A percentile compares a stretch with the other conserved stretches of the same genome.
Conservation (phyloP, 352 stramenopile genomes). For the Salisapilia sapeloensis region DNA sequence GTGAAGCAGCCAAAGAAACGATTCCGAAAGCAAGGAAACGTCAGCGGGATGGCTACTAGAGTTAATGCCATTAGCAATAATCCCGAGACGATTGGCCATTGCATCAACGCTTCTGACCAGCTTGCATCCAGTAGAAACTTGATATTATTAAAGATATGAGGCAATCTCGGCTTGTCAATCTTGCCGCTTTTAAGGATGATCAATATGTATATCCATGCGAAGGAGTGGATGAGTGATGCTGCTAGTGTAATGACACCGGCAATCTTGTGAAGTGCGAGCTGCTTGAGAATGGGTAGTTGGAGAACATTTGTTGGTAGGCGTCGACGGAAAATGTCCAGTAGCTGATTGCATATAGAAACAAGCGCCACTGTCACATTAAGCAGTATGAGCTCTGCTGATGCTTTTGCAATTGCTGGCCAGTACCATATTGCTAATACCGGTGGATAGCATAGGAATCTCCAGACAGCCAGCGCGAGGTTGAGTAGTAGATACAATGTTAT, state of each 20-base stretch:
- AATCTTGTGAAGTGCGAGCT: constrained; percentile 18
- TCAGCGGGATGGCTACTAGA: constrained; percentile 9
- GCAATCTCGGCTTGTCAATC: constrained; percentile 1
- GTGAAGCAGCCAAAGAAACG: constrained; percentile 12
- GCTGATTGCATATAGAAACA: constrained; percentile 13
- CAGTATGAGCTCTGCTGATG: constrained; percentile 17
- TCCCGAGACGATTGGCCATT: constrained; percentile 23
- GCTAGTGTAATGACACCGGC: constrained; percentile 8
- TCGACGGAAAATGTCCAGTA: constrained; percentile 7
- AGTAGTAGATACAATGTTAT: constrained; percentile 8
- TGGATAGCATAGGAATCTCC: constrained; percentile 10
- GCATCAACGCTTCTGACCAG: constrained; percentile 1
- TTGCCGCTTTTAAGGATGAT: constrained; percentile 8
- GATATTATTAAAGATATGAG: no score
- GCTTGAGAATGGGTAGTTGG: constrained; percentile 10
- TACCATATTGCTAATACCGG: constrained; percentile 8
- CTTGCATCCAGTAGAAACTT: constrained; percentile 5
- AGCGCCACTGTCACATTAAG: constrained; percentile 16
- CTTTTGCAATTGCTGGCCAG: constrained; percentile 16
- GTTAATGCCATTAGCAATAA: constrained; percentile 13
- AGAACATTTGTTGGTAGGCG: not conserved
- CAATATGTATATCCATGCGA: constrained; percentile 11
- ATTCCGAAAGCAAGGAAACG: constrained; percentile 4
- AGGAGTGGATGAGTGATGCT: constrained; percentile 13
- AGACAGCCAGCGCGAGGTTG: constrained; percentile 8